A percentile compares a stretch with the other conserved stretches of the same genome.
These are phyloP conservation scores for Trichocladium uniseriatum DNA, from an alignment of 495 filamentous ascomycete genomes.

Conservation along the genomic window DNA sequence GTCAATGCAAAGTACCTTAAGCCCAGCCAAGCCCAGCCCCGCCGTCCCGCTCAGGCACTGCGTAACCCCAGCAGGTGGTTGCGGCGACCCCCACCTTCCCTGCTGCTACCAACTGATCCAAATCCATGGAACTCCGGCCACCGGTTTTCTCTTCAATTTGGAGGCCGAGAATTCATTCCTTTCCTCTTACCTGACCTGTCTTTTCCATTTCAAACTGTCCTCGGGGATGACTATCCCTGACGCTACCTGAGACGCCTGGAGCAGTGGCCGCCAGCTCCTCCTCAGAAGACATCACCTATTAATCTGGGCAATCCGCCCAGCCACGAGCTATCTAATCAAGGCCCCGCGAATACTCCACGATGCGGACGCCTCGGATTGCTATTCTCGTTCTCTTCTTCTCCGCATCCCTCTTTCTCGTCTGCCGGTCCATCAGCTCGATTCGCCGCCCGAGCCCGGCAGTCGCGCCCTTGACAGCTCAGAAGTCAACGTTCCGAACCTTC, in stretches of 20 bases:
- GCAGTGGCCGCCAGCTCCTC: background rate
- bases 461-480: constrained; percentile 20
- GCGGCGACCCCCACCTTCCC: background rate
- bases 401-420: constrained; percentile 40
- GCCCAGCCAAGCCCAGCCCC: no score
- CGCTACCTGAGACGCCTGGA: constrained; percentile 10
- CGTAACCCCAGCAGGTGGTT: background rate
- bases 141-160: background rate
- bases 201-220: background rate
- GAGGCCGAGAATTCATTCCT: background rate
- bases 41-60: background rate
- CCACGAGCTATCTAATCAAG: background rate
- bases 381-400: constrained; percentile 39
- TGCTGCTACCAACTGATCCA: background rate
- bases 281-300: no score
- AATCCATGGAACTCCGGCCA: background rate
- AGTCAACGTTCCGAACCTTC: constrained; percentile 30
- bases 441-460: constrained; percentile 20
- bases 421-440: constrained; percentile 32
- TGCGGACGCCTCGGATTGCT: constrained; percentile 39
- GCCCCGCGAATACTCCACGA: constrained; percentile 18
- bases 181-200: background rate
- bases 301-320: background rate
- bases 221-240: constrained; percentile 5
- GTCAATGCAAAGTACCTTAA: no score